Percentiles rank a stretch among this genome's conserved stretches.
phyloP scores from a whole-genome alignment of 2,329 filamentous ascomycete species.

The Hymenoscyphus salicellus region DNA sequence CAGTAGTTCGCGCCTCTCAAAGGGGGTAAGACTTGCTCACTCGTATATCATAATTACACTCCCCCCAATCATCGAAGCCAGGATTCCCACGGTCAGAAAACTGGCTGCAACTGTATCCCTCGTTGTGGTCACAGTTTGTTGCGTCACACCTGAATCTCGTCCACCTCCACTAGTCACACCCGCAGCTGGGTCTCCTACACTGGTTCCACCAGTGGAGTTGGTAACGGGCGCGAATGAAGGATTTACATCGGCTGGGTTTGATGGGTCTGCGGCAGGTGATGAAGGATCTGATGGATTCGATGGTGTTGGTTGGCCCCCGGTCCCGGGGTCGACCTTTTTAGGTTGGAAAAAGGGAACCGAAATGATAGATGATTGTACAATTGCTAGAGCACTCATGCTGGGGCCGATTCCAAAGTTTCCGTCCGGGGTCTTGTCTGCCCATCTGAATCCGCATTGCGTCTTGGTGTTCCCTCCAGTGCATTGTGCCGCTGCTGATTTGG shows the following conservation, averaged over 20 bases:
- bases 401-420: constrained; percentile 62
- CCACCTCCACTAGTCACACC: constrained; percentile 16
- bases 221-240: constrained; percentile 42
- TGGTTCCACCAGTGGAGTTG: constrained; percentile 56
- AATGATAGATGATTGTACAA: constrained; percentile 58
- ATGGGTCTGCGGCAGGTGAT: background rate
- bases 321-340: background rate
- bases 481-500: constrained; percentile 53
- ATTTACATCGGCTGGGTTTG: constrained; percentile 27
- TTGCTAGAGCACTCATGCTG: constrained; percentile 67
- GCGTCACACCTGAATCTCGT: background rate
- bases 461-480: constrained; percentile 57
- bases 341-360: constrained; percentile 41
- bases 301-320: background rate
- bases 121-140: constrained; percentile 35
- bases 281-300: background rate
- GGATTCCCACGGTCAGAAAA: constrained; percentile 55
- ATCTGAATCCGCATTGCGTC: constrained; percentile 59
- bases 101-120: constrained; percentile 68
- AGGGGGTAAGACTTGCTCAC: background rate
- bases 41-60: constrained; percentile 48
- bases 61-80: constrained; percentile 55
- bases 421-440: constrained; percentile 54
- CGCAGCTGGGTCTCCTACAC: constrained; percentile 38
- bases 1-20: background rate